Base-by-base conservation (phyloP, 257 asterid species). In the Scutellaria minor region DNA sequence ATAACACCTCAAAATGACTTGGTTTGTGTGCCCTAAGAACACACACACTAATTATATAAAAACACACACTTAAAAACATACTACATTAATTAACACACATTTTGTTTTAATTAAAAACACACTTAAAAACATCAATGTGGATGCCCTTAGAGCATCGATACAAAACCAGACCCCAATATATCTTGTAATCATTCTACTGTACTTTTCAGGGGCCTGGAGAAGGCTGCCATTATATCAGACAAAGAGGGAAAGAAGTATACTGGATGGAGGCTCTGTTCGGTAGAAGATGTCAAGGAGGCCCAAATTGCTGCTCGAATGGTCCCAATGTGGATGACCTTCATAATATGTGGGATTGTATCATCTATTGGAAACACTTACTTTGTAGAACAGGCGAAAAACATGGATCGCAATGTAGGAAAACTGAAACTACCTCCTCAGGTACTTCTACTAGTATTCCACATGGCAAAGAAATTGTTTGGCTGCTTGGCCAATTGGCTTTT, bases 171-270 rank as follows among this genome's bases (percentile, higher is more conserved):
- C 5, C 2, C 37, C 37, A 31, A 31, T 31, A 31, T 31, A 4
- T 22, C 22, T 22, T 22, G 22, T 53, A 22, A 55, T 10, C 39
- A 8, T 18, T 42, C 14, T 62, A 5, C 4, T 22, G 5, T 53
- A 10, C 13, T 20, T 22, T 20, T 45, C 62, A 87, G 96, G 84
- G 70, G 77, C 45, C 62, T 89, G 50, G 88, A 89, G 69, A 89
- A 87, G 82, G 96, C 96, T 3, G 87, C 92, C 39, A 75, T 82
- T 7, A 74, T 0, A 42, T 42, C 80, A 7, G 53, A 41, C 8
- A 75, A 51, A 6, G 84, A 27, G 10, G 7, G 31, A 12, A 40
- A 4, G 11, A 52, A 6, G 3, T 31, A 31, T 31, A 60, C 27
- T 12, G 66, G 15, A 42, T 78, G 79, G 79, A 55, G n/a, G 9